A percentile compares a stretch with the other conserved stretches of the same genome.
Conservation (phyloP, 352 stramenopile species). For the Globisporangium abappressorium region DNA sequence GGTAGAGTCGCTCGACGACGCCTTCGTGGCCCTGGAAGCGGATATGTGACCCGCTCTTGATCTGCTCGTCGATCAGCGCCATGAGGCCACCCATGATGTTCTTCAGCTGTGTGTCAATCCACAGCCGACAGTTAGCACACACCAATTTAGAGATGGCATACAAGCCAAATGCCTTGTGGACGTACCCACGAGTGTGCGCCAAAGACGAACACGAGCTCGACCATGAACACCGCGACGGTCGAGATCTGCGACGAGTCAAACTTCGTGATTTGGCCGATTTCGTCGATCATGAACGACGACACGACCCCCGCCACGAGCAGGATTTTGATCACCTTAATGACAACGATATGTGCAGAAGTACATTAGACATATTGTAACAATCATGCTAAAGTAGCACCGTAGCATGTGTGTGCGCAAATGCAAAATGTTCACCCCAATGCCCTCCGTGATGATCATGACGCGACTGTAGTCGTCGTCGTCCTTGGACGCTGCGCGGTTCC, state of each 20-base stretch:
- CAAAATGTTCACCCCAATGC: conserved; percentile 48
- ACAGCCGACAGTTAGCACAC: background rate
- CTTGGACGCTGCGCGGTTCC: conserved; percentile 60
- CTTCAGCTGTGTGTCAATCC: conserved; percentile 47
- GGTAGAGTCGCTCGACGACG: conserved; percentile 77
- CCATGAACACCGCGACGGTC: conserved; percentile 71
- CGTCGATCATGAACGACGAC: conserved; percentile 82
- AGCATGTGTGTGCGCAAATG: background rate
- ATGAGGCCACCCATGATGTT: conserved; percentile 85
- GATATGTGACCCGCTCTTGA: conserved; percentile 75
- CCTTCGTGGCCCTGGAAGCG: conserved; percentile 74
- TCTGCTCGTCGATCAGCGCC: conserved; percentile 77
- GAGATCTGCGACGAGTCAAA: conserved; percentile 82
- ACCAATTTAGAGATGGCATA: conserved; percentile 6
- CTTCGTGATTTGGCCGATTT: conserved; percentile 71
- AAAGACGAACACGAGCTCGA: conserved; percentile 79
- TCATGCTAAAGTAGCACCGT: background rate
- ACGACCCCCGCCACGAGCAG: conserved; percentile 77
- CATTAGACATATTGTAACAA: background rate
- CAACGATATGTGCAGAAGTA: background rate
- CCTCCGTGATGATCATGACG: conserved; percentile 86
- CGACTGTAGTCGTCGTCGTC: conserved; percentile 84
- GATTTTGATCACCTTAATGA: conserved; percentile 74
- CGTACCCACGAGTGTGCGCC: conserved; percentile 77
- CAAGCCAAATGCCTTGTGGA: background rate